phyloP scores from a whole-genome alignment of 331 rosid genomes.

The Quercus phellos region DNA sequence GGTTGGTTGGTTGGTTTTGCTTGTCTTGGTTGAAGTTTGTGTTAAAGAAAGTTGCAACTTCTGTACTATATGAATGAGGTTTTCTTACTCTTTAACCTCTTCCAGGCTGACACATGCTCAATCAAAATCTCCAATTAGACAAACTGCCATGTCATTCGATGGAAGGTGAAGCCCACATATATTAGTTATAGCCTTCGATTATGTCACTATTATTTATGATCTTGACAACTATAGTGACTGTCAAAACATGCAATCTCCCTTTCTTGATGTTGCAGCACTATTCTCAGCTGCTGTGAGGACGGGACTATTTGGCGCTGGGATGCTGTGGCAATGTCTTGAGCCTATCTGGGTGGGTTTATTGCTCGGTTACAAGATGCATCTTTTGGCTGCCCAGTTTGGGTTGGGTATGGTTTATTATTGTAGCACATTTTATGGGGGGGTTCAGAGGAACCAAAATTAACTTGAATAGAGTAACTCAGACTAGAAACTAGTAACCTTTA shows the following conservation, averaged over 20 bases:
- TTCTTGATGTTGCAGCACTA: slow-evolving; percentile 53
- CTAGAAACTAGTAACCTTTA: not conserved
- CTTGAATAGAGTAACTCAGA: not conserved
- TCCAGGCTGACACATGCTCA: slow-evolving; percentile 77
- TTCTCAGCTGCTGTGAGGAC: slow-evolving; percentile 84
- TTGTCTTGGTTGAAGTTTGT: not conserved
- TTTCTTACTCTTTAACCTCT: slow-evolving; percentile 11
- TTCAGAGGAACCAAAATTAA: not conserved
- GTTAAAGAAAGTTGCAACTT: not conserved
- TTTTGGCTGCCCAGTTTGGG: not conserved
- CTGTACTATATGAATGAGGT: not conserved
- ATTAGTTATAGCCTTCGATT: not conserved
- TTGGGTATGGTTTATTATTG: slow-evolving; percentile 6
- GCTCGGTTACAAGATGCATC: not conserved
- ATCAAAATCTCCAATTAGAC: slow-evolving; percentile 87
- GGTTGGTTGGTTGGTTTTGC: slow-evolving; percentile 47
- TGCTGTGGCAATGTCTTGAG: slow-evolving; percentile 30
- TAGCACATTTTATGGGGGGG: slow-evolving; percentile 1
- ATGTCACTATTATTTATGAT: not conserved
- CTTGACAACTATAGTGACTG: not conserved
- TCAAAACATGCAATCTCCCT: not conserved
- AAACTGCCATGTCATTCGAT: slow-evolving; percentile 84
- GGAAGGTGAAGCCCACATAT: slow-evolving; percentile 59
- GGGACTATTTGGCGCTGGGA: slow-evolving; percentile 99
- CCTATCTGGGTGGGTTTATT: slow-evolving; percentile 1